These are phyloP conservation scores for Cinnamomum micranthum DNA, from an alignment of 164 flowering plant genomes.

Conservation along the genomic window DNA sequence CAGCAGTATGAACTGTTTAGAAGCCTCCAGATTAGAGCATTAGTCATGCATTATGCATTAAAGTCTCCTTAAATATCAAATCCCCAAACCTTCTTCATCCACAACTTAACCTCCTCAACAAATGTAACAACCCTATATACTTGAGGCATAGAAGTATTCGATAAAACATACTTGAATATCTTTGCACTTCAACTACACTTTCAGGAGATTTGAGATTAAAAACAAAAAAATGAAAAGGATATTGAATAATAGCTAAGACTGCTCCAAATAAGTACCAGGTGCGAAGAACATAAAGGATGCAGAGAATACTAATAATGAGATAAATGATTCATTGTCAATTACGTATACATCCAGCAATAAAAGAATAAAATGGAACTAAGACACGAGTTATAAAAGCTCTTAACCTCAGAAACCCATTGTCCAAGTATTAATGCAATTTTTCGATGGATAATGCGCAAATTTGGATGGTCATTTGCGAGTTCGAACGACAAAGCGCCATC, in stretches of 20 bases:
- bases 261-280: neutral
- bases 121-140: too few species aligned
- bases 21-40: too few species aligned
- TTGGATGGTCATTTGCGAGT: constrained; percentile 83
- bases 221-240: neutral
- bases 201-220: neutral
- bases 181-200: too few species aligned
- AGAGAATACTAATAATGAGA: neutral
- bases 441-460: constrained; percentile 80
- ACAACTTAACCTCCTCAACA: too few species aligned
- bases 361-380: neutral
- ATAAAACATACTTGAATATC: too few species aligned
- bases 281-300: neutral
- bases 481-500: constrained; percentile 80
- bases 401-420: constrained; percentile 99
- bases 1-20: too few species aligned
- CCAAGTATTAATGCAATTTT: constrained; percentile 89
- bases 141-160: too few species aligned
- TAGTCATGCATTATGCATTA: too few species aligned
- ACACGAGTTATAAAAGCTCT: neutral
- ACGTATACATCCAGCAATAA: neutral
- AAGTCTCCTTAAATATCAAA: too few species aligned
- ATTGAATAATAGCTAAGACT: neutral
- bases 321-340: neutral
- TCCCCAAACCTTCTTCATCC: too few species aligned